Evolutionary conservation across 768 basidiomycete species (phyloP), one percentile per base, ranked within the genome.

Genomic region (Mycena latifolia): DNA sequence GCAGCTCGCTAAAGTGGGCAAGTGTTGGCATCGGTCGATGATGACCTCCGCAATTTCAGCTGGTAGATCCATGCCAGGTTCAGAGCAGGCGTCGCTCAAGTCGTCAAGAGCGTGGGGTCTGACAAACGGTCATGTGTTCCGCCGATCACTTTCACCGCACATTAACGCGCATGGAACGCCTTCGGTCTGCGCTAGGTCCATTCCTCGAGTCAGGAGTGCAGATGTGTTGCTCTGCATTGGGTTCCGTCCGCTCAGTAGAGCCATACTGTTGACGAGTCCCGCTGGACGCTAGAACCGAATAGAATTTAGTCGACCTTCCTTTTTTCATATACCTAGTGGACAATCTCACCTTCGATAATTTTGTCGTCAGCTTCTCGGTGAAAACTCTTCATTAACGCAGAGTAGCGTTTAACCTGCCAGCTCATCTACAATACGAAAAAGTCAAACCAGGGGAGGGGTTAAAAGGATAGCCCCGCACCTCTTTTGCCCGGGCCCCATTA

Each of bases 401-500:
- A 88, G 77, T 92, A 94, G 22, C 89, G 86, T 79, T 91, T 91
- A 64, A 93, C 91, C 76, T 93, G 91, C 89, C 92, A 93, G 72
- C 88, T 89, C 83, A 94, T 88, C 80, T 95, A 89, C 28, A 84
- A 81, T 22, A 39, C 7, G 6, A n/a, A 18, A 24, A 28, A 11
- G 24, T 52, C 27, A 47, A 52, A n/a, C 20, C 27, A 28, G 27
- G 17, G 27, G 28, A 54, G 14, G 14, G 39, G 46, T 22, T n/a
- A 20, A 46, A n/a, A 39, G 22, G 12, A 37, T 43, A 46, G 24
- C 22, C 50, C 14, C 69, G 27, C 61, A 66, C 69, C 69, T 70
- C 69, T 51, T 70, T 70, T 31, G 93, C 93, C 50, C 92, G 86
- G 11, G 92, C 88, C 47, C 80, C 65, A 73, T 95, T 93, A 0